Percentiles rank a stretch among this genome's conserved stretches.
phyloP scores from a whole-genome alignment of 139 green algal species.

The Coelastrella sp. region DNA sequence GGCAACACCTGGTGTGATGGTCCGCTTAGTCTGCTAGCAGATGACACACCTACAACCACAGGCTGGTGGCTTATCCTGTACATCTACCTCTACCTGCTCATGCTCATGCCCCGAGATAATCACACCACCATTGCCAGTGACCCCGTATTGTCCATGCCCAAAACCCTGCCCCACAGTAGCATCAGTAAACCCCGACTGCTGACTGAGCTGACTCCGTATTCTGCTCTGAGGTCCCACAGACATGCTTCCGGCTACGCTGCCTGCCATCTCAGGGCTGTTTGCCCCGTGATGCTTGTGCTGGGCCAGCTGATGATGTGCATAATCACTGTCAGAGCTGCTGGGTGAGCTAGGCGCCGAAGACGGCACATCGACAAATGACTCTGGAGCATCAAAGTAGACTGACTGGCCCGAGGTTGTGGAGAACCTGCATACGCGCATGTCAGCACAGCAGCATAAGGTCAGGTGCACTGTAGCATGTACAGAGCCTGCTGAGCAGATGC shows the following conservation, averaged over 20 bases:
- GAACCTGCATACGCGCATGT: background rate
- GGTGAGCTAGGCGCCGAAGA: too few species aligned
- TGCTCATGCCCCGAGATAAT: background rate
- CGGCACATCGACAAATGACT: background rate
- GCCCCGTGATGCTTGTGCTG: background rate
- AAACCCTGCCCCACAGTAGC: slow-evolving; percentile 4
- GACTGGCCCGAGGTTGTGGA: background rate
- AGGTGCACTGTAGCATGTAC: background rate
- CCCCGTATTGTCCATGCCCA: background rate
- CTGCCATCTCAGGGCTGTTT: background rate
- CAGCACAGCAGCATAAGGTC: background rate
- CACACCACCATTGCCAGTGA: background rate
- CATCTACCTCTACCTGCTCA: background rate
- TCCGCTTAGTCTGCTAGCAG: too few species aligned
- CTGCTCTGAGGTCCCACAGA: slow-evolving; percentile 32
- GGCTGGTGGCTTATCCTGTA: background rate
- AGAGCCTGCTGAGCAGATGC: background rate
- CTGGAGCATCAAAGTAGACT: slow-evolving; percentile 27
- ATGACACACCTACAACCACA: slow-evolving; percentile 27
- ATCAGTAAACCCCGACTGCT: slow-evolving; percentile 25
- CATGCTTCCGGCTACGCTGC: slow-evolving; percentile 13
- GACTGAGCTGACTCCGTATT: slow-evolving; percentile 32
- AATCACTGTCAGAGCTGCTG: too few species aligned
- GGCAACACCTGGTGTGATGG: too few species aligned
- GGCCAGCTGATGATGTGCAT: background rate